A percentile compares a stretch with the other conserved stretches of the same genome.
Evolutionary conservation across 1,284 basidiomycete species (phyloP).

Genomic region (Peniophora sp.): DNA sequence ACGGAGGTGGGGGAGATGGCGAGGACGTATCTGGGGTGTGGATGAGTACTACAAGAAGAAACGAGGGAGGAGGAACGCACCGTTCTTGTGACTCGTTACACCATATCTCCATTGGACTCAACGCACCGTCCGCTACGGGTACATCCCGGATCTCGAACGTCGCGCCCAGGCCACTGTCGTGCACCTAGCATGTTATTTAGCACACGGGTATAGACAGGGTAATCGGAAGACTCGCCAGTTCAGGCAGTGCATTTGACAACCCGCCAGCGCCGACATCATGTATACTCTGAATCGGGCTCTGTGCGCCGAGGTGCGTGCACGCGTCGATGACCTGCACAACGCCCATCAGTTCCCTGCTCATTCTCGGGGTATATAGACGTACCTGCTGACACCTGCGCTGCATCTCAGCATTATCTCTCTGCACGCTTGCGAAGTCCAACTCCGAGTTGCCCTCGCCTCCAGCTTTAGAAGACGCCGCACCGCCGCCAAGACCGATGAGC

Average conservation of each 20-base stretch:
- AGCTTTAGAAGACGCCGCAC: conserved; percentile 90
- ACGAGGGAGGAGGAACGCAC: too few relatives aligned
- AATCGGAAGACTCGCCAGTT: conserved; percentile 50
- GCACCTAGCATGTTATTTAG: conserved; percentile 31
- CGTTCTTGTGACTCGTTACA: conserved; percentile 99
- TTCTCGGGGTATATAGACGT: too few relatives aligned
- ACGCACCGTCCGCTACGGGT: conserved; percentile 83
- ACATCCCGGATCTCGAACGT: conserved; percentile 94
- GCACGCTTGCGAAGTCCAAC: conserved; percentile 95
- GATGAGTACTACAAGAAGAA: too few relatives aligned
- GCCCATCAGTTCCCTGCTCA: too few relatives aligned
- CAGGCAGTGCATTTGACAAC: conserved; percentile 92
- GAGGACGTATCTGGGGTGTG: conserved; percentile 93
- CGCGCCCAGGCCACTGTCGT: conserved; percentile 88
- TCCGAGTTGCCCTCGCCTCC: conserved; percentile 85
- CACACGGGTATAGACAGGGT: too few relatives aligned
- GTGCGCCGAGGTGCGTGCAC: conserved; percentile 61
- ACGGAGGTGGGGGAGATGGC: conserved; percentile 65
- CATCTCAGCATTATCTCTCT: conserved; percentile 98
- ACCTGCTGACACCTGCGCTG: conserved; percentile 88
- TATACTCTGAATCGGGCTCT: conserved; percentile 89
- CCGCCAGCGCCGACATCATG: conserved; percentile 99
- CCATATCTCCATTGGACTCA: conserved; percentile 99
- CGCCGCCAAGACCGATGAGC: conserved; percentile 94
- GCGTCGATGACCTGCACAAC: conserved; percentile 77